Base-by-base conservation (phyloP, 345 rosid genomes). In the Bruguiera gymnorhiza region DNA sequence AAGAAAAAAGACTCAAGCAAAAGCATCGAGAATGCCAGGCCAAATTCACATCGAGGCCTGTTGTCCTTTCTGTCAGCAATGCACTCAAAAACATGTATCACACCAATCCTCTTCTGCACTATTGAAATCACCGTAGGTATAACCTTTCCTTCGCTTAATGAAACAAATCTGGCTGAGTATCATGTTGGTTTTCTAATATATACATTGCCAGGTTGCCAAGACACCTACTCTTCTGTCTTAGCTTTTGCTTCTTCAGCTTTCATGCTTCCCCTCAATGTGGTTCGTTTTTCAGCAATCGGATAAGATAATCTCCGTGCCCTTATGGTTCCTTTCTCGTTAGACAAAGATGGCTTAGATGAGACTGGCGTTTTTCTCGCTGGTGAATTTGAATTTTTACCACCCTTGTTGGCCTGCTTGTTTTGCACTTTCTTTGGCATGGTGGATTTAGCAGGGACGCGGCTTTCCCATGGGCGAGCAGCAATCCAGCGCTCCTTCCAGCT, bases 401-500 rank as follows among this genome's bases (percentile, higher is more conserved):
- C 80, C 78, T 86, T 91, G 71, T 60, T 66, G 62, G 75, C 73
- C 60, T 80, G 85, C 75, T 48, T 83, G 52, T 24, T 83, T 72
- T 79, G 86, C 6, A 52, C 67, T 76, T 87, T 87, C 75, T 83
- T 90, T 56, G 93, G 91, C 78, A 76, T 86, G 34, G 50, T 20
- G 67, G 79, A 75, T 62, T 73, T 74, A 39, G 60, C 27, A 34
- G 87, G 84, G 26, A 81, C 66, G 53, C 93, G 90, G 65, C 83
- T 85, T 77, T 95, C 97, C 99, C 99, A 95, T 29, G 99, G 99
- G 16, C 96, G 83, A 78, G 82, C 92, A 74, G 97, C 84, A 54
- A 95, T 83, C 99, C 99, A 95, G 32, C 92, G 87, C 57, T 95
- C 97, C 83, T 73, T 88, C 97, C 99, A 95, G 80, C 99, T 92